Base-by-base conservation (phyloP, 2,329 filamentous ascomycete species). In the Eutypa lata region DNA sequence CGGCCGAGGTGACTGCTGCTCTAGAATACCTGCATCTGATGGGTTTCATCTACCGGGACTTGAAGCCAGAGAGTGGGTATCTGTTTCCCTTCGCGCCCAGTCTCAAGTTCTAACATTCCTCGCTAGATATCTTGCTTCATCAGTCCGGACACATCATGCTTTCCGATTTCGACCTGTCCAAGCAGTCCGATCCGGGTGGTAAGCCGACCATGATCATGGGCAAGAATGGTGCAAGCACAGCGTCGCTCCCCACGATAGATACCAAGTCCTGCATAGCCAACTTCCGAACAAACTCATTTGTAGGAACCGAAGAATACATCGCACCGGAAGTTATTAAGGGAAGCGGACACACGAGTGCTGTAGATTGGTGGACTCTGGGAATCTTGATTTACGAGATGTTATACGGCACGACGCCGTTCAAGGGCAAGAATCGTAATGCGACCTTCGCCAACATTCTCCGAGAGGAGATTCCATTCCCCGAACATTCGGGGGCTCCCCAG, bases 81-180 rank as follows among this genome's bases (percentile, higher is more conserved):
- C 21, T 40, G 56, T 56, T 63, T 47, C 57, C 38, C 40, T 40
- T 46, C 19, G 31, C 33, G 38, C 16, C 21, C 54, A 8, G 6
- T 31, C 35, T 40, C 26, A 2, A 11, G 6, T 40, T 37, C 76
- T 81, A 65, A 80, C 61, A 24, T 40, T 22, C 26, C 3, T 38
- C 5, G 37, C 7, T 61, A 97, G 92, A 99, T 65, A 99, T 99
- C 60, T 80, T 99, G 14, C 84, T 99, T 21, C 94, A 99, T 71
- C 94, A 99, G 72, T 97, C 94, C n/a, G 94, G 94, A 16, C 94
- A 99, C 72, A 99, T 99, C 64, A 99, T 99, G 94, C 82, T 99
- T 70, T 97, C 94, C 56, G 94, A 99, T 75, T 99, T 99, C 73
- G 94, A 99, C 73, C 76, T 99, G 57, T 97, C 92, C 10, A 99